A percentile compares a stretch with the other conserved stretches of the same genome.
phyloP scores from a whole-genome alignment of 148 eudicot genomes.

The Rhododendron ferrugineum region DNA sequence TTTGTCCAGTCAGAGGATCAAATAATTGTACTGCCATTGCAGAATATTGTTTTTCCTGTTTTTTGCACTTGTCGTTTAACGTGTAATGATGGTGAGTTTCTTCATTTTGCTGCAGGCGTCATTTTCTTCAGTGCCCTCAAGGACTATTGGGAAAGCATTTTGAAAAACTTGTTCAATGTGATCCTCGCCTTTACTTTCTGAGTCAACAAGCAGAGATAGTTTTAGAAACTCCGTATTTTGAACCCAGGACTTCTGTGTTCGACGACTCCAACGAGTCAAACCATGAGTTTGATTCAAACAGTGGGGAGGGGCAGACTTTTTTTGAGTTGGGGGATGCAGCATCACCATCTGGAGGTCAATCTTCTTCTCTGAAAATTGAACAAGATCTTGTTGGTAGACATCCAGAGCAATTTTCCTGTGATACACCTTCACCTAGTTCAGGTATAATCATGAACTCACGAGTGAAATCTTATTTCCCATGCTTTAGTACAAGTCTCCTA shows the following conservation, averaged over 20 bases:
- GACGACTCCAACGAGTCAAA: constrained; percentile 47
- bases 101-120: constrained; percentile 50
- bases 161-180: constrained; percentile 92
- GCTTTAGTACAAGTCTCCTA: not conserved
- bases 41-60: not conserved
- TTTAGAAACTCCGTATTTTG: constrained; percentile 71
- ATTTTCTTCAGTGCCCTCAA: constrained; percentile 70
- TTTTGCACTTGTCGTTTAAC: not conserved
- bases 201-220: constrained; percentile 75
- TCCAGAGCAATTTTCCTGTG: constrained; percentile 34
- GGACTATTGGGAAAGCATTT: constrained; percentile 88
- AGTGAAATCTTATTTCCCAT: not conserved
- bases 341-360: constrained; percentile 52
- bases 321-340: constrained; percentile 36
- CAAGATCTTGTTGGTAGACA: constrained; percentile 34
- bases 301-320: constrained; percentile 32
- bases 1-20: not conserved
- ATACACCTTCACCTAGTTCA: constrained; percentile 50
- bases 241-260: constrained; percentile 49
- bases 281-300: constrained; percentile 36
- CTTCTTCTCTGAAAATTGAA: constrained; percentile 52
- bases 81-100: not conserved
- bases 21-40: not conserved
- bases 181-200: constrained; percentile 79
- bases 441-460: constrained; percentile 31